A percentile compares a stretch with the other conserved stretches of the same genome.
These are phyloP conservation scores for Hamigera avellanea DNA, from an alignment of 495 filamentous ascomycete species.

Conservation along the genomic window DNA sequence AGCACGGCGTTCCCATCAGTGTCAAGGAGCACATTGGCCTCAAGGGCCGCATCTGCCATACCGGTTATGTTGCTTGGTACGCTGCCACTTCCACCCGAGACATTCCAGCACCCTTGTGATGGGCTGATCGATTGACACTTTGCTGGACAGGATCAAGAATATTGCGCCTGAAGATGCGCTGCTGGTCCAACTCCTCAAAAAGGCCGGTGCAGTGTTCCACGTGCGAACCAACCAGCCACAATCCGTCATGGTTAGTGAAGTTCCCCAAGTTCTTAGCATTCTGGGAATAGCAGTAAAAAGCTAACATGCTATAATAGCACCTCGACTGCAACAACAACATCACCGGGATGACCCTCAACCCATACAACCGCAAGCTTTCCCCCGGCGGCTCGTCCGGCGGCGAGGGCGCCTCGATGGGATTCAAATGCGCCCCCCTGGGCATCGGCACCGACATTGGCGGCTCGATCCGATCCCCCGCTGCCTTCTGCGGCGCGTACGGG, in stretches of 20 bases:
- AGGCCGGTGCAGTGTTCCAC: constrained; percentile 45
- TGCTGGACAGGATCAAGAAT: constrained; percentile 25
- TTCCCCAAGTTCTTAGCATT: too few relatives aligned
- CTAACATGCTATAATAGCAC: constrained; percentile 23
- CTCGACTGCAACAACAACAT: constrained; percentile 47
- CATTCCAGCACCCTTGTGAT: too few relatives aligned
- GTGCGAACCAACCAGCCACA: constrained; percentile 55
- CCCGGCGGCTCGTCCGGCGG: constrained; percentile 56
- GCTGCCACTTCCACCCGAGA: neutral
- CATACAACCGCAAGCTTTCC: constrained; percentile 42
- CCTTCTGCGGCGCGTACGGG: constrained; percentile 46
- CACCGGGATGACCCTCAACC: constrained; percentile 53
- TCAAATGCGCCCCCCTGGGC: constrained; percentile 50
- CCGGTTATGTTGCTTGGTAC: constrained; percentile 28
- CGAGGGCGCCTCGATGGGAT: constrained; percentile 53
- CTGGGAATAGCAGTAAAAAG: too few relatives aligned
- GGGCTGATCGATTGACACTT: neutral
- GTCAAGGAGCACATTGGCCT: constrained; percentile 61
- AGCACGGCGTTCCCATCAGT: constrained; percentile 58
- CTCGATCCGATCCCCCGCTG: constrained; percentile 46
- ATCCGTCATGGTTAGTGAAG: constrained; percentile 35
- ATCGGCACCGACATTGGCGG: constrained; percentile 60
- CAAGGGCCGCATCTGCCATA: constrained; percentile 29
- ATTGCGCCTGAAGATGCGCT: constrained; percentile 24
- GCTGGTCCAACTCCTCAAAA: constrained; percentile 18